phyloP scores from a whole-genome alignment of 164 flowering plant species.

The Brasenia schreberi region DNA sequence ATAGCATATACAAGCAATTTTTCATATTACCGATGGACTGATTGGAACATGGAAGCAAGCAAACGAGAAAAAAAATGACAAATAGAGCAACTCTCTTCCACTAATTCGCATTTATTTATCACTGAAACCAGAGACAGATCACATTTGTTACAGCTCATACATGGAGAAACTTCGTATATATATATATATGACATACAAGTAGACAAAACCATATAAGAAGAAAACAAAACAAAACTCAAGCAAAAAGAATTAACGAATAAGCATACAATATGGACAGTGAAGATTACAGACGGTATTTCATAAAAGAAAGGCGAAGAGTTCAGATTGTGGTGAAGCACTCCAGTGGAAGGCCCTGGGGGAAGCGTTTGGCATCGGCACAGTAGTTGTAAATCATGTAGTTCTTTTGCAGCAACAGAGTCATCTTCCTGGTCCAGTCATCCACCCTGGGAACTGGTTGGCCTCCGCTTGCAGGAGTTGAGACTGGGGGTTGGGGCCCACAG shows the following conservation, averaged over 20 bases:
- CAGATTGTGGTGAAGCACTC: slow-evolving; percentile 1
- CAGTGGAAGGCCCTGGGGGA: slow-evolving; percentile 7
- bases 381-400: slow-evolving; percentile 8
- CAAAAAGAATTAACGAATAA: background rate
- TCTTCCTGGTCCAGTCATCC: background rate
- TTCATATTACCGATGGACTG: no score
- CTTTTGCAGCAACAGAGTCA: slow-evolving; percentile 6
- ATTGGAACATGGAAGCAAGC: no score
- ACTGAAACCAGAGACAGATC: no score
- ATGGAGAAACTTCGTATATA: no score
- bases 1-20: no score
- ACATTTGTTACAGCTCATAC: no score
- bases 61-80: no score
- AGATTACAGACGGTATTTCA: background rate
- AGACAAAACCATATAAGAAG: background rate
- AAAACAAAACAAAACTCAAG: background rate
- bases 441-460: background rate
- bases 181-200: no score
- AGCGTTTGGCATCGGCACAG: slow-evolving; percentile 7
- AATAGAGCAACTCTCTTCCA: no score
- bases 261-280: background rate
- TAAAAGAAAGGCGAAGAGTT: background rate
- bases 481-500: background rate
- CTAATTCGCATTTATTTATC: no score
- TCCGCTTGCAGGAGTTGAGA: background rate